Base-by-base conservation (phyloP, 805 yeast genomes). In the Yarrowia yakushimensis region DNA sequence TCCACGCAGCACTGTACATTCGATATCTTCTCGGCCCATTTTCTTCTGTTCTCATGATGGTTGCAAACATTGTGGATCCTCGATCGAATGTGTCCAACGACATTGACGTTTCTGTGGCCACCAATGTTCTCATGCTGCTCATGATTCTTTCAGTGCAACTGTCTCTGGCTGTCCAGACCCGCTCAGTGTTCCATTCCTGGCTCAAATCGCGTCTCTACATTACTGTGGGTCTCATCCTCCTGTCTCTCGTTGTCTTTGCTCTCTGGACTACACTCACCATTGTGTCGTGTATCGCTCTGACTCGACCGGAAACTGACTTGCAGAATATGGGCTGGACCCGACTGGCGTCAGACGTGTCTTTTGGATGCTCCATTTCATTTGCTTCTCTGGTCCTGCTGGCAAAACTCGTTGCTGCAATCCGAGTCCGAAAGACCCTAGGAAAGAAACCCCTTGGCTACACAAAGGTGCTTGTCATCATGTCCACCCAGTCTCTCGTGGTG, bases 401-500 rank as follows among this genome's bases (percentile, higher is more conserved):
- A n/a, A 94, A 93, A 72, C 78, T 94, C 57, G 71, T 79, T 25
- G 62, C 81, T 48, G 96, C 97, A 0, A 81, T 90, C 25, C 79
- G 84, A 63, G 81, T 90, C 5, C 82, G 99, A 72, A 79, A 90
- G 61, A 82, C 76, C 65, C 72, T 92, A 55, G 99, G 99, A 0
- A 76, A 90, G 64, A 84, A 80, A 69, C 96, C 90, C 71, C 90
- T 92, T 69, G 92, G 87, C 65, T 84, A 88, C 25, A 83, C 88
- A 71, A 97, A 90, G 71, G 83, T 91, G 34, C 74, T 94, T 46
- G 74, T 90, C 64, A 86, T 92, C 62, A 89, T 89, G 93, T 77
- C 90, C 0, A 74, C 84, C 13, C 98, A 94, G 73, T 85, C 96
- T 0, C 81, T 92, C 80, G 72, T 91, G 10, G 75, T 90, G 18